Evolutionary conservation across 257 asterid species (phyloP).

Genomic region (Craterostigma plantagineum): DNA sequence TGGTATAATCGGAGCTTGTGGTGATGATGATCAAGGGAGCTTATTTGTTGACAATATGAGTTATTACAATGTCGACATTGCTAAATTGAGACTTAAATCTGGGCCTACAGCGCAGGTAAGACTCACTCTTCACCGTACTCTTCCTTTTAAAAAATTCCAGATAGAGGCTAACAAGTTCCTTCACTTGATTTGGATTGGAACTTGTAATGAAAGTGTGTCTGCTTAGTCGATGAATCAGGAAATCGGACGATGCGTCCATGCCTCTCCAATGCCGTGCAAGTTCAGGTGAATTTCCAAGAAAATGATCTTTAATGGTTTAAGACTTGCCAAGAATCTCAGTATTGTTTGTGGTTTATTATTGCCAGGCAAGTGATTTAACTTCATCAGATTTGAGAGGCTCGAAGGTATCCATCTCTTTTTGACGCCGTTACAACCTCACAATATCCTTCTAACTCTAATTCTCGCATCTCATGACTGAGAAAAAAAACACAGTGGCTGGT

Average conservation of each 20-base stretch:
- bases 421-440: not conserved
- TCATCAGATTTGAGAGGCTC: constrained; percentile 69
- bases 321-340: constrained; percentile 6
- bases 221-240: constrained; percentile 84
- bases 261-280: constrained; percentile 66
- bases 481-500: constrained; percentile 99
- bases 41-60: constrained; percentile 64
- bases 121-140: not conserved
- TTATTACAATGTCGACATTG: constrained; percentile 42
- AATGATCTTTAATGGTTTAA: not conserved
- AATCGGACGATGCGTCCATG: constrained; percentile 99
- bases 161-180: not conserved
- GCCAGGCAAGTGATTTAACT: constrained; percentile 69
- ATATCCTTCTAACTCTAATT: not conserved
- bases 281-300: constrained; percentile 41
- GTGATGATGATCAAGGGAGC: constrained; percentile 73
- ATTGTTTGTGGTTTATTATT: constrained; percentile 12
- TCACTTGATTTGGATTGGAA: not conserved
- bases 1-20: constrained; percentile 93
- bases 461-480: constrained; percentile 8
- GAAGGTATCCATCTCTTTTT: constrained; percentile 26
- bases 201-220: constrained; percentile 60
- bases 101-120: constrained; percentile 72
- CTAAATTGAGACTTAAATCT: constrained; percentile 60
- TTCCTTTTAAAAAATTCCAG: not conserved